These are phyloP conservation scores for Macrotyloma uniflorum DNA, from an alignment of 306 rosid species.

Conservation along the genomic window DNA sequence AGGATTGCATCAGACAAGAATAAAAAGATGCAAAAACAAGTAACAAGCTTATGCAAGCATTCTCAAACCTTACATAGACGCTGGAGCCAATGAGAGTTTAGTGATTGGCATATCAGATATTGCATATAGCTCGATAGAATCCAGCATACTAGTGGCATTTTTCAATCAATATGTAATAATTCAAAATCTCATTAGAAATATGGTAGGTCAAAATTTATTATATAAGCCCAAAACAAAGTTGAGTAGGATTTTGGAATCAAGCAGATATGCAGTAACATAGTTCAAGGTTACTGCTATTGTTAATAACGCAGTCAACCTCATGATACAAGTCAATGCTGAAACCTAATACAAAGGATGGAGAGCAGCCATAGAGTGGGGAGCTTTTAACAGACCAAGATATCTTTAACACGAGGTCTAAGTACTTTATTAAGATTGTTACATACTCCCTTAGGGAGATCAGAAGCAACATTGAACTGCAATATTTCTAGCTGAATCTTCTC, in stretches of 20 bases:
- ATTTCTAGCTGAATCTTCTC: not conserved
- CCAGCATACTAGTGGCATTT: not conserved
- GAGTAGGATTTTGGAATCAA: not conserved
- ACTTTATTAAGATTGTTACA: not conserved
- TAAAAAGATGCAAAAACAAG: slow-evolving; percentile 16
- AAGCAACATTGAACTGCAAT: not conserved
- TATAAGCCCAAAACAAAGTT: not conserved
- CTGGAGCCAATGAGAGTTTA: not conserved
- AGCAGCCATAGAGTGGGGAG: not conserved
- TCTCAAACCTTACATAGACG: not conserved
- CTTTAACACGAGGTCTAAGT: not conserved
- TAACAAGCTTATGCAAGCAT: slow-evolving; percentile 30
- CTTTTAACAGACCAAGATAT: slow-evolving; percentile 5
- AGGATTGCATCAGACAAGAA: not conserved
- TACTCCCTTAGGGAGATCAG: not conserved
- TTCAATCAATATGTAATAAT: not conserved
- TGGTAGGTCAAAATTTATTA: not conserved
- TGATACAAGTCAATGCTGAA: not conserved
- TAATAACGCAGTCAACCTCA: slow-evolving; percentile 6
- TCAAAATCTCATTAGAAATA: not conserved
- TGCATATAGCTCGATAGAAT: not conserved
- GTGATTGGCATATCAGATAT: not conserved
- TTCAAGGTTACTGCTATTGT: not conserved
- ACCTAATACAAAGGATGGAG: slow-evolving; percentile 10
- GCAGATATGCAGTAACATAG: not conserved